These are phyloP conservation scores for Ogataea siamensis DNA, from an alignment of 805 yeast genomes.

Conservation along the genomic window DNA sequence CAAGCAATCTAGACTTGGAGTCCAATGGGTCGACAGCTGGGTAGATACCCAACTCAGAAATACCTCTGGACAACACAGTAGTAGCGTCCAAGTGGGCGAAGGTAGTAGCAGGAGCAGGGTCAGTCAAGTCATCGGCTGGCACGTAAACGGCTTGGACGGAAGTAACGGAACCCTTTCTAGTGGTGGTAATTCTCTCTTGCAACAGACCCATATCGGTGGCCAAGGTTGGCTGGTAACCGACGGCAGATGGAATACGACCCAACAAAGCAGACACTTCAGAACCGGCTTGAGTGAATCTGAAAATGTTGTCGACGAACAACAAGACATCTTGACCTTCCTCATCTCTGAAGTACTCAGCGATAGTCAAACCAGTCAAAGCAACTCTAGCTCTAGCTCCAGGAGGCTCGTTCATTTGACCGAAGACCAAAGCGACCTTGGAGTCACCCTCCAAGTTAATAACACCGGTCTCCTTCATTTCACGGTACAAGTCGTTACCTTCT, in stretches of 20 bases:
- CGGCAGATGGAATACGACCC: constrained; percentile 99
- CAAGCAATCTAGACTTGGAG: constrained; percentile 98
- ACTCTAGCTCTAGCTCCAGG: constrained; percentile 99
- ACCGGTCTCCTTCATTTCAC: constrained; percentile 99
- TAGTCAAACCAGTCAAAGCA: constrained; percentile 98
- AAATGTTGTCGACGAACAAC: constrained; percentile 98
- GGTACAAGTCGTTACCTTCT: constrained; percentile 99
- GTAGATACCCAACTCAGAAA: constrained; percentile 99
- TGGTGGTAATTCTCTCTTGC: constrained; percentile 99
- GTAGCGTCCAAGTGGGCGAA: constrained; percentile 99
- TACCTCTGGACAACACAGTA: constrained; percentile 99
- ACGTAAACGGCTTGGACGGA: constrained; percentile 99
- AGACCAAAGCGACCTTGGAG: constrained; percentile 98
- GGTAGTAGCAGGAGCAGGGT: constrained; percentile 99
- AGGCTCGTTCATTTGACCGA: constrained; percentile 99
- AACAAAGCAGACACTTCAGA: constrained; percentile 99
- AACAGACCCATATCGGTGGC: constrained; percentile 99
- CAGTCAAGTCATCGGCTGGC: constrained; percentile 99
- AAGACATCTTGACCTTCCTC: constrained; percentile 99
- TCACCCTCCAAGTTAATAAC: constrained; percentile 99
- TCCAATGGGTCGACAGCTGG: constrained; percentile 99
- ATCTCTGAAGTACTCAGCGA: constrained; percentile 99
- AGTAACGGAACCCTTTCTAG: constrained; percentile 99
- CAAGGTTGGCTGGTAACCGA: constrained; percentile 99
- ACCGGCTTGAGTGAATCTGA: constrained; percentile 99